Conservation (phyloP, 2,329 filamentous ascomycete species). For the Mycosphaerella arachidis region DNA sequence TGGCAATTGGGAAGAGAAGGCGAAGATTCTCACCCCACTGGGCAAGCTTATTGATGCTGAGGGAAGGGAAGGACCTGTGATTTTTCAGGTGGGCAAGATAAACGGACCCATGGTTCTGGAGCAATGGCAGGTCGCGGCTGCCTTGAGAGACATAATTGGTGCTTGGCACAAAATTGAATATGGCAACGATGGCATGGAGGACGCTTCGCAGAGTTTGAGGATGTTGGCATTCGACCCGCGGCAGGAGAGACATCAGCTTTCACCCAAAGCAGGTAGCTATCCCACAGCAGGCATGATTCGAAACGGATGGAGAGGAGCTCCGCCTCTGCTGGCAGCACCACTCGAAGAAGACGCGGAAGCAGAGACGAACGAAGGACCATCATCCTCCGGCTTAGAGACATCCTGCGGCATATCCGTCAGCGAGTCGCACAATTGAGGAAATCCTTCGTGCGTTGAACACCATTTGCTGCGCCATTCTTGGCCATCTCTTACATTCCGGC, state of each 20-base stretch:
- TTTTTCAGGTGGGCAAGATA: constrained; percentile 27
- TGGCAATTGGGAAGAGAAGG: constrained; percentile 26
- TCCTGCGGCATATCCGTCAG: background rate
- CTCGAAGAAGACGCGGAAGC: constrained; percentile 4
- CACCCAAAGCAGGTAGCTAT: constrained; percentile 7
- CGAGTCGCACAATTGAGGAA: background rate
- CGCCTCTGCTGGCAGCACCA: constrained; percentile 12
- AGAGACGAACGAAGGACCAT: background rate
- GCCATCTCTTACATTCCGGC: no score
- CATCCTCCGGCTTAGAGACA: background rate
- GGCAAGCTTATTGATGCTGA: constrained; percentile 11
- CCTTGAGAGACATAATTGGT: constrained; percentile 22
- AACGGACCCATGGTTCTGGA: constrained; percentile 24
- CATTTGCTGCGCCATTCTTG: no score
- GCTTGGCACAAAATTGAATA: constrained; percentile 10
- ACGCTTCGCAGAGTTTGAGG: constrained; percentile 14
- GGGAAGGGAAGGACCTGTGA: constrained; percentile 10
- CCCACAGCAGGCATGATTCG: constrained; percentile 7
- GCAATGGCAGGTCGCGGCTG: constrained; percentile 18
- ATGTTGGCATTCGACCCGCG: constrained; percentile 28
- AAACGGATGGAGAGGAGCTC: constrained; percentile 18
- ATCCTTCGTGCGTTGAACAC: background rate
- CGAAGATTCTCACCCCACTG: constrained; percentile 25
- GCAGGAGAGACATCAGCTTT: constrained; percentile 20
- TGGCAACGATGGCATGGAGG: constrained; percentile 9